These are phyloP conservation scores for Lactarius indigo DNA, from an alignment of 768 basidiomycete genomes.

Conservation along the genomic window DNA sequence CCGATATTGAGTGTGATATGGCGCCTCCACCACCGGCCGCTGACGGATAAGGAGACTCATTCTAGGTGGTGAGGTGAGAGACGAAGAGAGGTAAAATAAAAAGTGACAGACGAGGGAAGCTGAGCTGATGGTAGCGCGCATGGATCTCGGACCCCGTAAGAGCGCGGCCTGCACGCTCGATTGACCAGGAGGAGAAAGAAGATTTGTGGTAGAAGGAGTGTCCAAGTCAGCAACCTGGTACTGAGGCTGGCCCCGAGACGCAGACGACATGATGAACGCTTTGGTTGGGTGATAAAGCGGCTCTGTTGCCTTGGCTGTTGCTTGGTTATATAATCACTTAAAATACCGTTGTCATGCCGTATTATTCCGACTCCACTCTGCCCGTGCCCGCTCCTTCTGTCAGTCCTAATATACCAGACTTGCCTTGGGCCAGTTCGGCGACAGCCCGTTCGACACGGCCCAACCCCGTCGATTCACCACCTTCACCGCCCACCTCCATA, in stretches of 20 bases:
- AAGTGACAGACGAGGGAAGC: conserved; percentile 40
- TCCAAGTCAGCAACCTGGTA: conserved; percentile 42
- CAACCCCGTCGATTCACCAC: conserved; percentile 43
- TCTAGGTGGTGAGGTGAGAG: conserved; percentile 19
- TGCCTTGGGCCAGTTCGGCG: conserved; percentile 30
- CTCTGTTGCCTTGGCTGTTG: neutral
- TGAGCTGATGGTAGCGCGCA: conserved; percentile 40
- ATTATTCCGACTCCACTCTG: neutral
- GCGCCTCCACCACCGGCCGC: conserved; percentile 4
- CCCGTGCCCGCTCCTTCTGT: conserved; percentile 44
- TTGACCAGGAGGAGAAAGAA: conserved; percentile 40
- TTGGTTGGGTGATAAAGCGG: neutral
- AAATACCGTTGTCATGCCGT: too few species aligned
- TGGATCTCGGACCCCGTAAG: conserved; percentile 36
- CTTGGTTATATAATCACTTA: conserved; percentile 8
- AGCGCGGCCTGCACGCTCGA: conserved; percentile 42
- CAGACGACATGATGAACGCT: neutral
- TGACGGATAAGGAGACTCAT: conserved; percentile 27
- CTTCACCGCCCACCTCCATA: conserved; percentile 41
- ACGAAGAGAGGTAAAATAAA: neutral
- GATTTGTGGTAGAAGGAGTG: conserved; percentile 51
- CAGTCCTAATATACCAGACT: conserved; percentile 44
- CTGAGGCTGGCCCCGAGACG: conserved; percentile 32
- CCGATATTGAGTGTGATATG: conserved; percentile 29
- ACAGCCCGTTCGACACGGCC: conserved; percentile 47